phyloP scores from a whole-genome alignment of 2,329 filamentous ascomycete genomes.

The Penicillium sp. region DNA sequence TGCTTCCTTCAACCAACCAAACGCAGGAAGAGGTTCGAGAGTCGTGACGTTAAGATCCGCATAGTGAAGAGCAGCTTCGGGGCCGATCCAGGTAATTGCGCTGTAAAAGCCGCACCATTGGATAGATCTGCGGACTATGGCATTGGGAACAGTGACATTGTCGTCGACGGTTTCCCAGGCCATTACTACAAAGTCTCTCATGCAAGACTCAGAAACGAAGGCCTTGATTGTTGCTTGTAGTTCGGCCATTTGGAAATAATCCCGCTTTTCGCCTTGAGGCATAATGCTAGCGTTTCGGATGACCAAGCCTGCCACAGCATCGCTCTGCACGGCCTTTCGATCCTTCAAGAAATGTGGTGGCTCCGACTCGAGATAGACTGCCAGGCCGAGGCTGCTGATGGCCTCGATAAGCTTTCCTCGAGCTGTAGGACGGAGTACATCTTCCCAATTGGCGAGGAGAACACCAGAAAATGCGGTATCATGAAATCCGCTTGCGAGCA shows the following conservation, averaged over 20 bases:
- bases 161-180: constrained; percentile 50
- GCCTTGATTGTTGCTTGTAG: constrained; percentile 47
- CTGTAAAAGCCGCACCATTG: constrained; percentile 52
- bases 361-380: constrained; percentile 45
- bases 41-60: constrained; percentile 33
- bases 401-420: constrained; percentile 35
- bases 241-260: constrained; percentile 47
- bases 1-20: constrained; percentile 50
- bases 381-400: constrained; percentile 38
- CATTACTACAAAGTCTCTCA: constrained; percentile 45
- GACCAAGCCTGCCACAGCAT: constrained; percentile 40
- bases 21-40: constrained; percentile 46
- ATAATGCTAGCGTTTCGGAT: constrained; percentile 46
- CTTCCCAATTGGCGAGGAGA: constrained; percentile 46
- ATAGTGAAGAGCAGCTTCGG: constrained; percentile 39
- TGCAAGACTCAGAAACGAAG: constrained; percentile 48
- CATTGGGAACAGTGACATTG: constrained; percentile 39
- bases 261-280: constrained; percentile 42
- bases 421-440: constrained; percentile 29
- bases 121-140: constrained; percentile 45
- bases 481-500: constrained; percentile 28
- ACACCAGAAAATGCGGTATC: constrained; percentile 40
- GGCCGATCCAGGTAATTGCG: constrained; percentile 47
- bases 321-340: constrained; percentile 35
- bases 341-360: constrained; percentile 44